Base-by-base conservation (phyloP, 768 basidiomycete species). In the Trametes meyenii region DNA sequence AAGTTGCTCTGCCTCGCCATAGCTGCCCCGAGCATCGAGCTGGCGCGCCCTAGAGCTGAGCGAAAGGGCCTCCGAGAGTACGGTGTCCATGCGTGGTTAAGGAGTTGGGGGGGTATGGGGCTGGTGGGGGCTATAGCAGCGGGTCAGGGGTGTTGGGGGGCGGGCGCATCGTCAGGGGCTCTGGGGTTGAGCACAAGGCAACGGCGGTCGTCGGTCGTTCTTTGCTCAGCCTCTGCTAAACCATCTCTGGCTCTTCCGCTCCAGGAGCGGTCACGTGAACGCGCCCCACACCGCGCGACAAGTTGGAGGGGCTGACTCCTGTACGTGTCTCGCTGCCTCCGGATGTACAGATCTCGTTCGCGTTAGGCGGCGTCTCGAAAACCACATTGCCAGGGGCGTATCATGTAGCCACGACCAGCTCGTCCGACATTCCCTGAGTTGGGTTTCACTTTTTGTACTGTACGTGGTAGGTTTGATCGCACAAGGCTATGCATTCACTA, bases 1-100 rank as follows among this genome's bases (percentile, higher is more conserved):
- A 21, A 72, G 66, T 10, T 40, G 54, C 58, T 78, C 76, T 0
- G 77, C 77, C 8, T 60, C 67, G 11, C 51, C 65, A 43, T 67
- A 60, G 49, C 72, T 64, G 10, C 75, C 74, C 19, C 60, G 50
- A 0, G 60, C 52, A 23, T 62, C 66, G 36, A 70, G 67, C 16
- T 53, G 45, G 19, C 62, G 61, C 0, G 69, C 73, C 59, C 68
- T 35, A 26, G 70, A 66, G 51, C 66, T 65, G 29, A 74, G 49
- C 11, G 45, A 43, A 14, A 43, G 38, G 14, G 62, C 62, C 33
- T 63, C 62, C 7, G 50, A 52, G 23, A 63, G 38, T 5, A 43
- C 38, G 36, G 51, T 39, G 21, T 63, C 62, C n/a, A 40, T 14
- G 45, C 42, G 46, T 1, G 61, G 42, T 3, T 21, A 24, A 5